A percentile compares a stretch with the other conserved stretches of the same genome.
These are phyloP conservation scores for Incumbomyces lentus DNA, from an alignment of 2,329 filamentous ascomycete genomes.

Conservation along the genomic window DNA sequence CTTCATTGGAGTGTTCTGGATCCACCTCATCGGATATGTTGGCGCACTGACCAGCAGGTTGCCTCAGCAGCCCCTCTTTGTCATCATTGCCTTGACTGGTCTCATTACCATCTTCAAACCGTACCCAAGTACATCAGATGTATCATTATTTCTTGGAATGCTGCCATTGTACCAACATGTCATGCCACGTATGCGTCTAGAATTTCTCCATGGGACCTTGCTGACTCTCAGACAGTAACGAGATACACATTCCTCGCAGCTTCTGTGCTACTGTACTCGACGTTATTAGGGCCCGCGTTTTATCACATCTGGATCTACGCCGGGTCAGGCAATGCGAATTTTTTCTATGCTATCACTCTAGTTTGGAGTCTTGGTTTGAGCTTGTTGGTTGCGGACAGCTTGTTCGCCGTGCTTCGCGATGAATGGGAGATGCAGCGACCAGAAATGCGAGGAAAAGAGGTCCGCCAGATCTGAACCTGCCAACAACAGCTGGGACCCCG, in stretches of 20 bases:
- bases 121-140: conserved; percentile 87
- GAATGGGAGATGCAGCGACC: conserved; percentile 90
- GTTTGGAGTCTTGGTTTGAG: conserved; percentile 92
- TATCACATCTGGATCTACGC: conserved; percentile 98
- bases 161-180: conserved; percentile 83
- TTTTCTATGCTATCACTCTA: conserved; percentile 98
- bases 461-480: conserved; percentile 60
- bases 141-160: conserved; percentile 72
- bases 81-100: conserved; percentile 72
- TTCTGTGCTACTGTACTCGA: conserved; percentile 74
- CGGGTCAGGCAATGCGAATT: conserved; percentile 94
- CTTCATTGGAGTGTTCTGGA: conserved; percentile 96
- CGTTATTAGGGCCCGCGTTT: conserved; percentile 83
- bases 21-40: conserved; percentile 85
- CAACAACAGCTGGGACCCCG: not conserved
- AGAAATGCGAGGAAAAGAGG: conserved; percentile 79
- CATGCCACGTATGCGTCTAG: conserved; percentile 56
- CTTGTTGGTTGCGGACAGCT: conserved; percentile 72
- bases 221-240: conserved; percentile 50
- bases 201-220: too few species aligned
- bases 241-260: conserved; percentile 83
- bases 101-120: conserved; percentile 94
- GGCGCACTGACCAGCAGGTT: conserved; percentile 75
- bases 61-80: conserved; percentile 74
- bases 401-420: conserved; percentile 81